Evolutionary conservation across 2,329 filamentous ascomycete species (phyloP).

Genomic region (Teratosphaeriaceae sp.): DNA sequence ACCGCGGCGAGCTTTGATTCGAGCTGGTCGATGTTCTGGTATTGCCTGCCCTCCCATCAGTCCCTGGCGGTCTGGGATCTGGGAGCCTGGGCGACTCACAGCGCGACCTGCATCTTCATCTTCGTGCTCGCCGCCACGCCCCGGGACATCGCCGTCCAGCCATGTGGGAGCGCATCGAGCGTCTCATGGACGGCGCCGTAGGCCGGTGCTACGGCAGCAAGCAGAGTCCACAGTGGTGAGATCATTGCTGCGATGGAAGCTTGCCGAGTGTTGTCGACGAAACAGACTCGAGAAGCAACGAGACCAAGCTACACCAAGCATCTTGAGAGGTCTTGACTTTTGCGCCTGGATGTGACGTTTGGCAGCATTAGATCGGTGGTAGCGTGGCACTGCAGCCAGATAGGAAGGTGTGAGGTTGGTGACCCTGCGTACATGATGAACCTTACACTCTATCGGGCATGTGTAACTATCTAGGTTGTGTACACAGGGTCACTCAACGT

Average conservation of each 20-base stretch:
- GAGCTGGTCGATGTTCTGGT: constrained; percentile 29
- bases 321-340: background rate
- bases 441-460: too few species aligned
- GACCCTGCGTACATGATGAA: background rate
- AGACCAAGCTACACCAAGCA: background rate
- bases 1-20: constrained; percentile 34
- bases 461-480: too few species aligned
- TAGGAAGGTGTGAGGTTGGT: background rate
- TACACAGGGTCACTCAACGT: too few species aligned
- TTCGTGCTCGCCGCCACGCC: background rate
- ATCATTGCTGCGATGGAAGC: background rate
- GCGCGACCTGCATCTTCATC: background rate
- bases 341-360: background rate
- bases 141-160: constrained; percentile 4
- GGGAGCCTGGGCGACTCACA: background rate
- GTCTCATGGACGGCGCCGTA: constrained; percentile 11
- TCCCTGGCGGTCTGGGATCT: too few species aligned
- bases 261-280: too few species aligned
- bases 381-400: background rate
- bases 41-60: too few species aligned
- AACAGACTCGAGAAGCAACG: background rate
- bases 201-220: constrained; percentile 5
- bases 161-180: constrained; percentile 8
- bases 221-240: background rate
- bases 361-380: background rate